Conservation (phyloP, 163 green algal species). For the Coccomyxa subellipsoidea region DNA sequence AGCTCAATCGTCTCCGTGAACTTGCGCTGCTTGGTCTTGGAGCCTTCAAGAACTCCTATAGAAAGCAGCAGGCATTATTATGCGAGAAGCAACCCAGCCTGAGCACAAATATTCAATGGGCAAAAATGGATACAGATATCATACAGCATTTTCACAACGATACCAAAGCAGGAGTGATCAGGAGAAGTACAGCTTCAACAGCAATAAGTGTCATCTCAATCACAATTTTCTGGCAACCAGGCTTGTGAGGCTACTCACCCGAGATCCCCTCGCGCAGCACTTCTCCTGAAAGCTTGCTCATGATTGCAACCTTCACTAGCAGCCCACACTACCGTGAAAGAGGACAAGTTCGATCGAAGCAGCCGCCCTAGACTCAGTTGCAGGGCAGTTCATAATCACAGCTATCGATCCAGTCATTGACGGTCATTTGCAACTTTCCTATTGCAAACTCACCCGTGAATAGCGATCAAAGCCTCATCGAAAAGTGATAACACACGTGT, state of each 20-base stretch:
- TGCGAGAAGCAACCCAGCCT: neutral
- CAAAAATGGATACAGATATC: neutral
- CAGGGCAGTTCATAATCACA: neutral
- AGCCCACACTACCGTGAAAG: conserved; percentile 12
- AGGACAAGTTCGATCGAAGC: neutral
- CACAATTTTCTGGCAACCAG: neutral
- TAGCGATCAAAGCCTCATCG: no score
- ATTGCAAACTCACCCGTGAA: no score
- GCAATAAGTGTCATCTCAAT: no score
- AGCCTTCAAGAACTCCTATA: conserved; percentile 75
- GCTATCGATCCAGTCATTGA: neutral
- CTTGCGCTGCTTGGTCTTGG: conserved; percentile 91
- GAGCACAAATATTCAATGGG: neutral
- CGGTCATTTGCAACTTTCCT: no score
- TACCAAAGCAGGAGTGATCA: neutral
- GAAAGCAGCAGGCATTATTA: neutral
- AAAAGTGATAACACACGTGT: no score
- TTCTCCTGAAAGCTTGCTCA: conserved; percentile 76
- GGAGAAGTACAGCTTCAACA: neutral
- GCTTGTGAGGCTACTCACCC: conserved; percentile 20
- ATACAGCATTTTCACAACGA: neutral
- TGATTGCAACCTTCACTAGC: conserved; percentile 12
- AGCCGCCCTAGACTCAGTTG: neutral
- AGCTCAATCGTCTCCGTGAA: conserved; percentile 99
- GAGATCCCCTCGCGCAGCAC: conserved; percentile 75